phyloP scores from a whole-genome alignment of 148 eudicot genomes.

The Simmondsia chinensis region DNA sequence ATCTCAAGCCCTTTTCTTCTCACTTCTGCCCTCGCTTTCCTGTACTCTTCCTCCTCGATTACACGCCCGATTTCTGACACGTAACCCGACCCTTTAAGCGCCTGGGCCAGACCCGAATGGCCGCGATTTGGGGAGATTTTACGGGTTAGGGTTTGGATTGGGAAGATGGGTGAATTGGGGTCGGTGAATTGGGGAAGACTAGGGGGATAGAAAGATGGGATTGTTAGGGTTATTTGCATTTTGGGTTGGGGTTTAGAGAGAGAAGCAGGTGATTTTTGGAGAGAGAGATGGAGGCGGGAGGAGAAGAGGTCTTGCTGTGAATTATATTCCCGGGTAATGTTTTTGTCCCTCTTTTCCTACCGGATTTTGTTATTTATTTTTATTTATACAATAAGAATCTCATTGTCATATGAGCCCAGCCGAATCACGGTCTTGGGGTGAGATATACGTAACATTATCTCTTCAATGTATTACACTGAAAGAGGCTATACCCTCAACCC shows the following conservation, averaged over 20 bases:
- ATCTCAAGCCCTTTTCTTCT: conserved; percentile 47
- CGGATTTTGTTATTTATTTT: no score
- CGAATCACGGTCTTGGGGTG: no score
- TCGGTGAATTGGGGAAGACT: conserved; percentile 13
- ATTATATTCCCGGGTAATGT: no score
- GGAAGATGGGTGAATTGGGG: conserved; percentile 11
- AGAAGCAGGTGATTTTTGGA: neutral
- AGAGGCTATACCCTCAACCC: no score
- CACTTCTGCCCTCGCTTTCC: conserved; percentile 80
- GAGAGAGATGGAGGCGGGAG: neutral
- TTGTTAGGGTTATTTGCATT: conserved; percentile 32
- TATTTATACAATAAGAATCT: no score
- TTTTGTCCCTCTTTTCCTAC: no score
- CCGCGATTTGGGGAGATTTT: conserved; percentile 6
- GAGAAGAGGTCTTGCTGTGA: conserved; percentile 9
- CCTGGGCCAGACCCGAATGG: conserved; percentile 7
- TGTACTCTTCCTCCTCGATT: conserved; percentile 87
- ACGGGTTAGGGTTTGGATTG: conserved; percentile 2
- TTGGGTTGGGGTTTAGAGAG: neutral
- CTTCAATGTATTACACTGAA: no score
- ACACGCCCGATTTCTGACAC: conserved; percentile 67
- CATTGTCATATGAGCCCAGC: no score
- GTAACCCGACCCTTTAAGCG: conserved; percentile 39
- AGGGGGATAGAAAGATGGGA: conserved; percentile 23
- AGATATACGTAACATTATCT: no score